Conservation (phyloP, 257 asterid species). For the Solanum lycopersicoides region DNA sequence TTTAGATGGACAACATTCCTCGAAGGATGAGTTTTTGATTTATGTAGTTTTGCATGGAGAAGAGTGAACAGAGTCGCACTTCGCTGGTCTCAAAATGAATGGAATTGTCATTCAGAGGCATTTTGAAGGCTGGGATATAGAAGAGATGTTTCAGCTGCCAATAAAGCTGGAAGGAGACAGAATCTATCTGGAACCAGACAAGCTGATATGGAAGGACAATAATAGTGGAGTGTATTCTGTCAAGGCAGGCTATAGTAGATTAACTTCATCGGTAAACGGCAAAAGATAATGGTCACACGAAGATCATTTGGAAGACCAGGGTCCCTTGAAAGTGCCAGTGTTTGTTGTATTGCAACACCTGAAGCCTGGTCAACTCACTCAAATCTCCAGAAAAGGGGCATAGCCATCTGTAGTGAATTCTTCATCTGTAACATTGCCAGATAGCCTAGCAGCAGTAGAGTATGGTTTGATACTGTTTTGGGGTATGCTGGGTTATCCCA, state of each 20-base stretch:
- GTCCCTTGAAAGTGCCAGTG: neutral
- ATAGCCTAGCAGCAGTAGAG: neutral
- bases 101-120: neutral
- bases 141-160: neutral
- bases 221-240: neutral
- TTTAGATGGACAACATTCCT: neutral
- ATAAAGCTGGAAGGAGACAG: neutral
- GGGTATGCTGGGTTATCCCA: neutral
- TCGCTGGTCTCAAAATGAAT: neutral
- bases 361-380: neutral
- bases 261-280: neutral
- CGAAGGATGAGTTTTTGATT: neutral
- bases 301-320: neutral
- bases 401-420: neutral
- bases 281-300: neutral
- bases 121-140: neutral
- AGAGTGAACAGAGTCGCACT: neutral
- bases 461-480: neutral
- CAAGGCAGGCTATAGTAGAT: neutral
- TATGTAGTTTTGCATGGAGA: neutral
- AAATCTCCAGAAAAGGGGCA: neutral
- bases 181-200: neutral
- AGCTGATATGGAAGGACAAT: neutral
- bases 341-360: neutral
- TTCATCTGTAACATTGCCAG: neutral